Evolutionary conservation across 2,329 filamentous ascomycete genomes (phyloP).

Genomic region (Achaetomium macrosporum): DNA sequence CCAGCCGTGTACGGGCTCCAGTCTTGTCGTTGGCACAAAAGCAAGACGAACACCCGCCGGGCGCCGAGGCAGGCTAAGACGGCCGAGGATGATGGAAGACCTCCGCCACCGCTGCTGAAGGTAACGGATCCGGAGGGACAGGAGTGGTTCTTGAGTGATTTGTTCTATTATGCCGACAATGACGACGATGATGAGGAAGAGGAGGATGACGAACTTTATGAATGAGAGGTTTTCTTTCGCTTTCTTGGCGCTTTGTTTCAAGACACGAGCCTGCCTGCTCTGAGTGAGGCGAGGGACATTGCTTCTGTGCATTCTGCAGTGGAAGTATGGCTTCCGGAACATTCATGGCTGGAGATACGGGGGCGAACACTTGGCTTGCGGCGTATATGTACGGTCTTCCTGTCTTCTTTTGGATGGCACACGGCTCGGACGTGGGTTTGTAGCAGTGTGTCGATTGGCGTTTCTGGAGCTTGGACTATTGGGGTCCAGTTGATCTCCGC

Average conservation of each 20-base stretch:
- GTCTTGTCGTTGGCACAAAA: background rate
- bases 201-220: background rate
- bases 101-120: background rate
- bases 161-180: background rate
- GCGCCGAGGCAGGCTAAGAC: background rate
- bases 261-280: background rate
- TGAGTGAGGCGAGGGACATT: no score
- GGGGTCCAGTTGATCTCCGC: no score
- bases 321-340: no score
- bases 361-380: no score
- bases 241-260: background rate
- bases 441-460: no score
- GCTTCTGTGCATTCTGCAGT: no score
- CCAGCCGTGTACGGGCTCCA: background rate
- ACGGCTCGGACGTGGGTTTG: no score
- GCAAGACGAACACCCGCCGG: background rate
- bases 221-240: background rate
- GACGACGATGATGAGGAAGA: background rate
- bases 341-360: no score
- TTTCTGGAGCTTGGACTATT: no score
- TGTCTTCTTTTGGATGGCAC: no score
- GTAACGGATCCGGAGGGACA: conserved; percentile 6
- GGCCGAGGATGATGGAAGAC: background rate
- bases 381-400: no score
- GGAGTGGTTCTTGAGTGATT: background rate